Base-by-base conservation (phyloP, 2,329 filamentous ascomycete species). In the Xylaria sp. region DNA sequence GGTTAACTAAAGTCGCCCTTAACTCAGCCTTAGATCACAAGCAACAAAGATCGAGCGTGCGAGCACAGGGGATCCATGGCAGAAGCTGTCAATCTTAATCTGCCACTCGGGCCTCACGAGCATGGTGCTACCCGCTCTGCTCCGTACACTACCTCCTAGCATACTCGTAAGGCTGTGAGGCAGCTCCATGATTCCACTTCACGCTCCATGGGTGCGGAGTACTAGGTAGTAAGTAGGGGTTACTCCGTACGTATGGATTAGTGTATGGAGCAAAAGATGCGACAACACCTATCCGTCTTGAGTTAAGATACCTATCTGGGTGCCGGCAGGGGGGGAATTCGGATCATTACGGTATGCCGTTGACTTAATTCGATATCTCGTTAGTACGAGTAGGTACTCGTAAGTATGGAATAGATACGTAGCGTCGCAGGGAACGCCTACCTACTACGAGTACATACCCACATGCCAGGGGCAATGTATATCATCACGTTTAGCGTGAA, bases 21-120 rank as follows among this genome's bases (percentile, higher is more conserved):
- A 30, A 30, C 4, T 30, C 23, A 30, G 23, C 23, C 23, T 30
- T 30, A 30, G 23, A 30, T 30, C 23, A 30, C 23, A 30, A 30
- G 23, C 23, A 30, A 30, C 11, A 13, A 11, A n/a, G 42, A 46
- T 13, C n/a, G 42, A 54, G 5, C n/a, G 42, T 4, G 42, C 42
- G n/a, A 16, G 42, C 42, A 13, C 61, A 63, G 56, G 61, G 61
- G 59, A 57, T 61, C 61, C 61, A 61, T 63, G 59, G 51, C 54
- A 30, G 53, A 54, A 52, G 47, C 46, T 49, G 53, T 59, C 55
- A 63, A 58, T 50, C 53, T 42, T 46, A 19, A 19, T 39, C 10
- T 52, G 37, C 16, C 46, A 23, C 37, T 34, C 37, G 35, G 34
- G 55, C 30, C 49, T 48, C n/a, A 16, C 47, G 35, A 49, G 30